Percentiles rank a stretch among this genome's conserved stretches.
Conservation (phyloP, 768 basidiomycete genomes). For the Kwoniella dendrophila region DNA sequence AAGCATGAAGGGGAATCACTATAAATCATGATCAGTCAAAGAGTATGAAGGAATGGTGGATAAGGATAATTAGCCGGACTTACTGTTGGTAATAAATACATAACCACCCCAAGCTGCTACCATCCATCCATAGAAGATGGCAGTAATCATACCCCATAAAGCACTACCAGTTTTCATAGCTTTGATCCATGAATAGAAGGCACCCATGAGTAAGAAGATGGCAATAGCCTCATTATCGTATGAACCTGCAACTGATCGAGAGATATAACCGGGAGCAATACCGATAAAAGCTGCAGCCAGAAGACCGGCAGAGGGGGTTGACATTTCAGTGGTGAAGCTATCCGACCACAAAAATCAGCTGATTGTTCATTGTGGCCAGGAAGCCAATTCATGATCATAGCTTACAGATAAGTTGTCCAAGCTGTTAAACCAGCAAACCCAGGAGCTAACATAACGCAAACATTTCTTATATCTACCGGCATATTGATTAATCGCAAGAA, state of each 20-base stretch:
- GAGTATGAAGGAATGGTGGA: not conserved
- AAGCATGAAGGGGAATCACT: constrained; percentile 92
- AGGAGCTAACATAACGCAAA: constrained; percentile 95
- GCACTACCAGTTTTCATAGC: constrained; percentile 93
- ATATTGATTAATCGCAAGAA: constrained; percentile 82
- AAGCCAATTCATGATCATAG: constrained; percentile 8
- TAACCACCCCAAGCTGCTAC: constrained; percentile 99
- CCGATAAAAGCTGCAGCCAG: constrained; percentile 97
- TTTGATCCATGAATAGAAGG: constrained; percentile 96
- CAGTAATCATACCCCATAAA: constrained; percentile 83
- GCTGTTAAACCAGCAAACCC: constrained; percentile 96
- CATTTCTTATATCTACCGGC: constrained; percentile 94
- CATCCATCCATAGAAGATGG: constrained; percentile 99
- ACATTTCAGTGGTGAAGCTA: constrained; percentile 96
- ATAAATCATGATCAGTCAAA: constrained; percentile 1
- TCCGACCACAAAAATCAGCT: not conserved
- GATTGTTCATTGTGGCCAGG: not conserved
- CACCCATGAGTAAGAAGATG: constrained; percentile 99
- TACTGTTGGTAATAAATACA: constrained; percentile 96
- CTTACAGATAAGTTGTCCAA: constrained; percentile 92
- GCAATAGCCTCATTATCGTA: constrained; percentile 99
- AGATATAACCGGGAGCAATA: constrained; percentile 95
- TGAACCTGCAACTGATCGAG: constrained; percentile 96
- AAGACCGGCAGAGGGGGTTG: constrained; percentile 91
- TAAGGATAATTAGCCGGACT: constrained; percentile 12